These are phyloP conservation scores for Xerocomus brunneocitrinus DNA, from an alignment of 768 basidiomycete genomes.

Conservation along the genomic window DNA sequence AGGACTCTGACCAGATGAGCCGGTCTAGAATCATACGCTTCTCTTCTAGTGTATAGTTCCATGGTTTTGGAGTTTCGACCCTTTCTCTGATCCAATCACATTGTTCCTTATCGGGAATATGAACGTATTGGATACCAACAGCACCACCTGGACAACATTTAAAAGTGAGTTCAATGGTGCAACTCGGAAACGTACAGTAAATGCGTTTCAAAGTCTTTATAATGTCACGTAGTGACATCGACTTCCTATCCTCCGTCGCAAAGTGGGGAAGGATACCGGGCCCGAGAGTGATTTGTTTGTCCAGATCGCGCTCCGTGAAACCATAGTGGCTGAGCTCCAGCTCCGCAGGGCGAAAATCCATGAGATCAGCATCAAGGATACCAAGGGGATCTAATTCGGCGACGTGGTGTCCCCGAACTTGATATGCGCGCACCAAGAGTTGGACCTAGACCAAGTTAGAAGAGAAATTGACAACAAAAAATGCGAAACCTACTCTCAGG, in stretches of 20 bases:
- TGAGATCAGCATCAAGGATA: slow-evolving; percentile 86
- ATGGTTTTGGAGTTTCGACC: slow-evolving; percentile 90
- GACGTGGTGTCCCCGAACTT: slow-evolving; percentile 96
- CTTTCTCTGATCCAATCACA: slow-evolving; percentile 99
- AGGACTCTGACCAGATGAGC: slow-evolving; percentile 99
- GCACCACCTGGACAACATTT: slow-evolving; percentile 58
- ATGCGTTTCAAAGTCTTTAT: slow-evolving; percentile 87
- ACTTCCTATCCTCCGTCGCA: slow-evolving; percentile 76
- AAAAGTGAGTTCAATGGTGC: background rate
- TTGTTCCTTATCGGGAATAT: slow-evolving; percentile 97
- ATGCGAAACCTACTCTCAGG: slow-evolving; percentile 62
- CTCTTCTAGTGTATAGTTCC: slow-evolving; percentile 97
- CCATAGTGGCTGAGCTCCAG: slow-evolving; percentile 93
- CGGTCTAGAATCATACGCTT: slow-evolving; percentile 99
- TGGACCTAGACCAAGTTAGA: slow-evolving; percentile 60
- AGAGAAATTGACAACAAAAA: slow-evolving; percentile 1
- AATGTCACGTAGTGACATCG: slow-evolving; percentile 88
- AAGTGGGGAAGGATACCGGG: slow-evolving; percentile 97
- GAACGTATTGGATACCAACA: slow-evolving; percentile 86
- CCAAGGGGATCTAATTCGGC: slow-evolving; percentile 96
- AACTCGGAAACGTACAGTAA: slow-evolving; percentile 65
- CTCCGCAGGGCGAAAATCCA: slow-evolving; percentile 74
- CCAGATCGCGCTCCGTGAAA: slow-evolving; percentile 90
- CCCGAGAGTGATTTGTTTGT: slow-evolving; percentile 91
- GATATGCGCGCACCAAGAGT: slow-evolving; percentile 96